Evolutionary conservation across 2,329 filamentous ascomycete genomes (phyloP).

Genomic region (Claviceps humidiphila): DNA sequence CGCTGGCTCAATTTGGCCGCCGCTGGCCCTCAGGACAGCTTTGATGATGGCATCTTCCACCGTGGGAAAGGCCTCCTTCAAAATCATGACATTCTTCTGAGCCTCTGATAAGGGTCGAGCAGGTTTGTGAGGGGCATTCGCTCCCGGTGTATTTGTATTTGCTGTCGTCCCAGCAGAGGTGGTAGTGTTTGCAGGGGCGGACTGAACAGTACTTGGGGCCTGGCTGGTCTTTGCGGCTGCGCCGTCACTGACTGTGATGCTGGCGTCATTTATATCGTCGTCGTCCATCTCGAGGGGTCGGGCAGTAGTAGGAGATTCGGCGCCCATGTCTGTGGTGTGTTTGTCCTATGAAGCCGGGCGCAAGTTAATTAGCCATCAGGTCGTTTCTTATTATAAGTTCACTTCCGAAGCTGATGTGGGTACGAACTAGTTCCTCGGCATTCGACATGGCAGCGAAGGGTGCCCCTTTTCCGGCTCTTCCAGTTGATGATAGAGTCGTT

Average conservation of each 20-base stretch:
- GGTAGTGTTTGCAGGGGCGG: conserved; percentile 13
- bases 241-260: conserved; percentile 31
- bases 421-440: conserved; percentile 30
- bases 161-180: conserved; percentile 16
- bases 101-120: conserved; percentile 69
- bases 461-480: not conserved
- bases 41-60: conserved; percentile 73
- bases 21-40: conserved; percentile 76
- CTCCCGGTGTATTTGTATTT: conserved; percentile 5
- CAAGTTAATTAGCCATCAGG: conserved; percentile 12
- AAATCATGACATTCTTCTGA: conserved; percentile 73
- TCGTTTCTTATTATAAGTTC: not conserved
- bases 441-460: conserved; percentile 25
- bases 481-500: not conserved
- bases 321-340: conserved; percentile 26
- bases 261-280: conserved; percentile 53
- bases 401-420: conserved; percentile 6
- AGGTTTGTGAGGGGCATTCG: conserved; percentile 60
- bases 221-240: conserved; percentile 10
- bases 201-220: not conserved
- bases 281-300: conserved; percentile 56
- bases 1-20: conserved; percentile 77
- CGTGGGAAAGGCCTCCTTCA: conserved; percentile 85
- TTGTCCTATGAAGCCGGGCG: conserved; percentile 26
- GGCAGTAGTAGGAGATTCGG: conserved; percentile 54